A percentile compares a stretch with the other conserved stretches of the same genome.
Conservation (phyloP, 2,329 filamentous ascomycete genomes). For the Beauveria sp. region DNA sequence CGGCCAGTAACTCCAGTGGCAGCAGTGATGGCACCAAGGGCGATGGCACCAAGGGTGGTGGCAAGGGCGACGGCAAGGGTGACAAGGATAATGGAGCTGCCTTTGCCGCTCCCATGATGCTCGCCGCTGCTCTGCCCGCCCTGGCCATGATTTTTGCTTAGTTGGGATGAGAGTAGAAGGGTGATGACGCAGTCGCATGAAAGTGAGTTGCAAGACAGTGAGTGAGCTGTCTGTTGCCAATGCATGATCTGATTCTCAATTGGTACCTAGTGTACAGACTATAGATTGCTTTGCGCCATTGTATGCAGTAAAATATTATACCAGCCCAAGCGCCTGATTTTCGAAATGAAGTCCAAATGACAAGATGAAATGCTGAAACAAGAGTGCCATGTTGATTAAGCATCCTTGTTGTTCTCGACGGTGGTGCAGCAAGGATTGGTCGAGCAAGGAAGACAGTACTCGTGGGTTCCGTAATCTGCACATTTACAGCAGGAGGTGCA, state of each 20-base stretch:
- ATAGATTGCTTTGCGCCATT: slow-evolving; percentile 8
- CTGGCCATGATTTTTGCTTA: slow-evolving; percentile 28
- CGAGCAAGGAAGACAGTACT: slow-evolving; percentile 23
- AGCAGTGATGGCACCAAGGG: background rate
- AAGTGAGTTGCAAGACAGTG: background rate
- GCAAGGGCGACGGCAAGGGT: slow-evolving; percentile 10
- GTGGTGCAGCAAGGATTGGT: slow-evolving; percentile 18
- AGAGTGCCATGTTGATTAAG: background rate
- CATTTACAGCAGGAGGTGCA: slow-evolving; percentile 26
- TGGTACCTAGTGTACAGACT: slow-evolving; percentile 8
- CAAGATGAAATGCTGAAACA: slow-evolving; percentile 3
- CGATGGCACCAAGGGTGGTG: background rate
- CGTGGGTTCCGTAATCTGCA: slow-evolving; percentile 24
- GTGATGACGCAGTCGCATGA: background rate
- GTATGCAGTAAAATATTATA: background rate
- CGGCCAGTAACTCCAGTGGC: slow-evolving; percentile 15
- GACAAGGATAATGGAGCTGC: slow-evolving; percentile 23
- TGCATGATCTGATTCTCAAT: slow-evolving; percentile 7
- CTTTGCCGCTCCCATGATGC: slow-evolving; percentile 23
- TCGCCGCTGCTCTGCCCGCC: slow-evolving; percentile 26
- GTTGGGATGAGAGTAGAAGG: background rate
- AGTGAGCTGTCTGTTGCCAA: background rate
- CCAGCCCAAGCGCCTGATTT: slow-evolving; percentile 4
- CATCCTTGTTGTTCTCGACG: background rate
- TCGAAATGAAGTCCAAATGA: background rate